Conservation (phyloP, 1,284 basidiomycete genomes). For the Malassezia brasiliensis region DNA sequence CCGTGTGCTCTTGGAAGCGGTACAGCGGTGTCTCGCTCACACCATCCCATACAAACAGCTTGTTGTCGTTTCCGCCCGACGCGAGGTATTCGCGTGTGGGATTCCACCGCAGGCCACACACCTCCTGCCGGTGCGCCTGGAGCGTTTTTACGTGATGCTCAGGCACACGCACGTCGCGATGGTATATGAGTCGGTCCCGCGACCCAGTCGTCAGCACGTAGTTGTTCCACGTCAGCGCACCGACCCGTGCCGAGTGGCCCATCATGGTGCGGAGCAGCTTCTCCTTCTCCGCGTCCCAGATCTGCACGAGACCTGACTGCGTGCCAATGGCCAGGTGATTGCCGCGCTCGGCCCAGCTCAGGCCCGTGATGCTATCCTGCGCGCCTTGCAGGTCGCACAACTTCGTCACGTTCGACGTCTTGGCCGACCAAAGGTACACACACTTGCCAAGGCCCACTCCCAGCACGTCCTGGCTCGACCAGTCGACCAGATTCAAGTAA, state of each 20-base stretch:
- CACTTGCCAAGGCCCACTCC: conserved; percentile 83
- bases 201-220: conserved; percentile 82
- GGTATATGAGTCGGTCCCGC: conserved; percentile 77
- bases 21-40: conserved; percentile 59
- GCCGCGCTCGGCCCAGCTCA: conserved; percentile 57
- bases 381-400: conserved; percentile 64
- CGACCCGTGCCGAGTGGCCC: conserved; percentile 80
- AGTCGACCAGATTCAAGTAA: conserved; percentile 94
- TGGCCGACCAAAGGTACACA: conserved; percentile 94
- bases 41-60: conserved; percentile 88
- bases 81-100: conserved; percentile 67
- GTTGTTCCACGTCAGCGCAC: conserved; percentile 85
- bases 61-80: conserved; percentile 96
- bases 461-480: conserved; percentile 87
- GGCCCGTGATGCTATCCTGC: conserved; percentile 40
- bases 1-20: conserved; percentile 91
- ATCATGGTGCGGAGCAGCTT: conserved; percentile 67
- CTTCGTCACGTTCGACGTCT: conserved; percentile 81
- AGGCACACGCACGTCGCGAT: conserved; percentile 73
- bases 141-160: conserved; percentile 67
- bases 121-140: conserved; percentile 81
- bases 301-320: conserved; percentile 72
- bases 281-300: conserved; percentile 81
- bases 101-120: conserved; percentile 93
- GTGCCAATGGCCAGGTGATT: conserved; percentile 80